Percentiles rank a stretch among this genome's conserved stretches.
phyloP scores from a whole-genome alignment of 495 filamentous ascomycete species.

The Annulohypoxylon bovei region DNA sequence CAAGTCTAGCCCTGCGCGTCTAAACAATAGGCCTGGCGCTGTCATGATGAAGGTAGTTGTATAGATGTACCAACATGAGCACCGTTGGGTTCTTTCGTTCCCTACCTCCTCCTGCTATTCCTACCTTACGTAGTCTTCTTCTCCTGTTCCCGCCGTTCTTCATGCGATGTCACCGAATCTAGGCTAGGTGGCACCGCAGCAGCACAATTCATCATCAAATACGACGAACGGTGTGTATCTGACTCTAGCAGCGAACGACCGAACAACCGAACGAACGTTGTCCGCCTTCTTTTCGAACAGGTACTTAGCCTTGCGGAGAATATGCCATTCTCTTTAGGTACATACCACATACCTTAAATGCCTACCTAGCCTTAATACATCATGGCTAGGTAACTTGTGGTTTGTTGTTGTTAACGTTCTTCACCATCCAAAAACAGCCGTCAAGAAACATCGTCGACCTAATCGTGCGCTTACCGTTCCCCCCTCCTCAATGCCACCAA shows the following conservation, averaged over 20 bases:
- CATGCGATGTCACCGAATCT: conserved; percentile 42
- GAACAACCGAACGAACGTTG: conserved; percentile 15
- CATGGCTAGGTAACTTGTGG: neutral
- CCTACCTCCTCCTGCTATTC: neutral
- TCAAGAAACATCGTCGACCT: conserved; percentile 23
- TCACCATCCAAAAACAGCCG: conserved; percentile 20
- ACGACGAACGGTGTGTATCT: conserved; percentile 18
- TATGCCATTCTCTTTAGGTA: conserved; percentile 17
- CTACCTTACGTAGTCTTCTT: conserved; percentile 6
- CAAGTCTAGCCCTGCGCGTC: conserved; percentile 13
- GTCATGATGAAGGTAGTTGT: neutral
- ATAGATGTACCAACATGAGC: neutral
- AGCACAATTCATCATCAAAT: conserved; percentile 28
- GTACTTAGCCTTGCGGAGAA: conserved; percentile 32
- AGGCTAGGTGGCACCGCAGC: conserved; percentile 30
- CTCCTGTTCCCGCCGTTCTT: conserved; percentile 19
- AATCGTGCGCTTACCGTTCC: conserved; percentile 22
- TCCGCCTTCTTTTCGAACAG: conserved; percentile 15
- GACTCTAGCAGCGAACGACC: conserved; percentile 20
- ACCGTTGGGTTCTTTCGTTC: conserved; percentile 7
- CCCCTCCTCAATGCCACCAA: conserved; percentile 34
- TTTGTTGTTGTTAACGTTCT: neutral
- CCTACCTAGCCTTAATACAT: conserved; percentile 12
- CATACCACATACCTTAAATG: too few relatives aligned
- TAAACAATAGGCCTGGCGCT: conserved; percentile 2